These are phyloP conservation scores for Barnettozyma wickerhamii DNA, from an alignment of 805 yeast genomes.

Conservation along the genomic window DNA sequence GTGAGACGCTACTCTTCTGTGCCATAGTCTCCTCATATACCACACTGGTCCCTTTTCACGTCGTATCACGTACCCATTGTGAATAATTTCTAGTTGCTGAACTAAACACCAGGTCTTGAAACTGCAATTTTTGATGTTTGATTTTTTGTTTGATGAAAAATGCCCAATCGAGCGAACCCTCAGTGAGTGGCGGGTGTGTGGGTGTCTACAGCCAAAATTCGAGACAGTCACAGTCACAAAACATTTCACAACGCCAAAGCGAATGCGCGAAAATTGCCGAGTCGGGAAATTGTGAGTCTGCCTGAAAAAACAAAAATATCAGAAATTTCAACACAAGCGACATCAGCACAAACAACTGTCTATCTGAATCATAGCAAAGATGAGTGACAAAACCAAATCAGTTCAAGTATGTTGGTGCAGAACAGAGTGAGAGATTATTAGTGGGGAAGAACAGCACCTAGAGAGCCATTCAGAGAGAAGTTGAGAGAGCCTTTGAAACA, in stretches of 20 bases:
- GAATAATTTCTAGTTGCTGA: slow-evolving; percentile 21
- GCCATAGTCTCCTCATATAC: slow-evolving; percentile 30
- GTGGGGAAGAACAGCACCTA: too few relatives aligned
- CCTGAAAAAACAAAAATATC: slow-evolving; percentile 25
- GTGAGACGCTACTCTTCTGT: too few relatives aligned
- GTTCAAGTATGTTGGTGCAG: slow-evolving; percentile 66
- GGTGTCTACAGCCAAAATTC: slow-evolving; percentile 4
- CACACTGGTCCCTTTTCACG: neutral
- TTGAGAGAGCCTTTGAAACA: too few relatives aligned
- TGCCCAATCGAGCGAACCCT: too few relatives aligned
- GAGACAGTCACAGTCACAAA: slow-evolving; percentile 8
- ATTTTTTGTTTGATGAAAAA: slow-evolving; percentile 15
- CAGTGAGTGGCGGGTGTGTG: slow-evolving; percentile 4
- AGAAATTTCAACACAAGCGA: slow-evolving; percentile 14
- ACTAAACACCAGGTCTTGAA: slow-evolving; percentile 5
- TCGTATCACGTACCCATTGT: slow-evolving; percentile 39
- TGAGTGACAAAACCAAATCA: slow-evolving; percentile 66
- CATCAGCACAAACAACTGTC: slow-evolving; percentile 6
- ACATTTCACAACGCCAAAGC: neutral
- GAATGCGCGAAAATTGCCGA: neutral
- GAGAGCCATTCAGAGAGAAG: too few relatives aligned
- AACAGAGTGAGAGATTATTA: neutral
- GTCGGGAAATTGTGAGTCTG: neutral
- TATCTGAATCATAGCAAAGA: slow-evolving; percentile 32
- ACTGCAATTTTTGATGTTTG: slow-evolving; percentile 7